Base-by-base conservation (phyloP, 306 rosid genomes). In the Hylodesmum podocarpum region DNA sequence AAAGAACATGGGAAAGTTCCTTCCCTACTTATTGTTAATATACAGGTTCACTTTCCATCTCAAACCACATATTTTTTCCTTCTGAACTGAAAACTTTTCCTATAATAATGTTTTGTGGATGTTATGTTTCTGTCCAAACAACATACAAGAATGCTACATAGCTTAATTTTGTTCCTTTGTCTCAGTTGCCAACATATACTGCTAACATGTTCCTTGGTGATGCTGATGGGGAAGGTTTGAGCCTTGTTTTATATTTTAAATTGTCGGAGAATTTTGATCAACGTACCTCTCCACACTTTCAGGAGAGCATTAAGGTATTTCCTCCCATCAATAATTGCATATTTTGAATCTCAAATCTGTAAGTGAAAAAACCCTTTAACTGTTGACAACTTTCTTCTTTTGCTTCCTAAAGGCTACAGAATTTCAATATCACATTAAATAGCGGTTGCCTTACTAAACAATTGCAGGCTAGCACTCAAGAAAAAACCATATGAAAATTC, bases 161-260 rank as follows among this genome's bases (percentile, higher is more conserved):
- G 27, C 28, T 62, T 34, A 62, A 16, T 33, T 4, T 16, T 18
- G 46, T 34, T 62, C 7, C 46, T 61, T 51, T 75, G 54, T 58
- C 44, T 11, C 83, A 91, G 97, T 75, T 91, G 39, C 97, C 97
- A 22, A 86, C 88, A 25, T 91, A 91, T 82, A 76, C 90, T 40
- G 87, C 91, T 40, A 14, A 80, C 10, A 73, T 91, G 86, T 89
- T 88, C 70, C 49, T 53, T 2, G 90, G 93, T 25, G 93, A 92
- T 5, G 71, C 72, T 21, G 80, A 87, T 66, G 97, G 97, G 34
- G 96, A 92, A 82, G 93, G 96, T 81, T 69, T 88, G 91, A 89
- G 93, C 76, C 91, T 92, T 73, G 96, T 92, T 11, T 64, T 92
- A 25, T 89, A 89, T 80, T 92, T 92, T 29, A 85, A 76, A 82